phyloP scores from a whole-genome alignment of 352 stramenopile species.

The Elongisporangium prolatum region DNA sequence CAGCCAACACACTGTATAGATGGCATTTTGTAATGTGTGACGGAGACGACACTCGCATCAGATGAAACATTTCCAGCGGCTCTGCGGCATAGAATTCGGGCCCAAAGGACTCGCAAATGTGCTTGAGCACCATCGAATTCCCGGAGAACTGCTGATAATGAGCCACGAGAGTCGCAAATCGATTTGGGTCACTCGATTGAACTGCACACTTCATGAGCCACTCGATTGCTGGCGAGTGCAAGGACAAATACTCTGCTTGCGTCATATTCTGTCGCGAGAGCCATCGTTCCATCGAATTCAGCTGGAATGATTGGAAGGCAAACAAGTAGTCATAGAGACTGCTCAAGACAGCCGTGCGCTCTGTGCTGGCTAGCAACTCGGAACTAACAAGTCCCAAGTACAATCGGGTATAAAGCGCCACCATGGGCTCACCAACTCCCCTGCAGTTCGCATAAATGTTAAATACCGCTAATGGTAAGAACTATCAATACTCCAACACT shows the following conservation, averaged over 20 bases:
- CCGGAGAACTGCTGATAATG: constrained; percentile 83
- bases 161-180: constrained; percentile 59
- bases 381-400: constrained; percentile 77
- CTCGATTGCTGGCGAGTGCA: constrained; percentile 84
- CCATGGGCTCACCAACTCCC: constrained; percentile 84
- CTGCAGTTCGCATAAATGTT: constrained; percentile 24
- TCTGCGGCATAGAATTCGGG: constrained; percentile 50
- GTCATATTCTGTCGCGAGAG: constrained; percentile 49
- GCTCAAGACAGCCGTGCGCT: constrained; percentile 48
- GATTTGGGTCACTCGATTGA: background rate
- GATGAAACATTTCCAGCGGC: constrained; percentile 49
- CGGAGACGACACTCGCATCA: constrained; percentile 56
- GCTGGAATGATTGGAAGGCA: constrained; percentile 68
- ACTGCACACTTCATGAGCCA: constrained; percentile 82
- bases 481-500: constrained; percentile 1
- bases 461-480: constrained; percentile 9
- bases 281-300: constrained; percentile 46
- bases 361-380: constrained; percentile 40
- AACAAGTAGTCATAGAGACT: constrained; percentile 90
- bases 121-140: constrained; percentile 88
- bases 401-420: constrained; percentile 79
- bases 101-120: constrained; percentile 77
- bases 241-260: constrained; percentile 54
- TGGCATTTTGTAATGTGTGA: constrained; percentile 61
- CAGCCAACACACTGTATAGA: constrained; percentile 63